Evolutionary conservation across 2,329 filamentous ascomycete genomes (phyloP).

Genomic region (Neonectria neomacrospora): DNA sequence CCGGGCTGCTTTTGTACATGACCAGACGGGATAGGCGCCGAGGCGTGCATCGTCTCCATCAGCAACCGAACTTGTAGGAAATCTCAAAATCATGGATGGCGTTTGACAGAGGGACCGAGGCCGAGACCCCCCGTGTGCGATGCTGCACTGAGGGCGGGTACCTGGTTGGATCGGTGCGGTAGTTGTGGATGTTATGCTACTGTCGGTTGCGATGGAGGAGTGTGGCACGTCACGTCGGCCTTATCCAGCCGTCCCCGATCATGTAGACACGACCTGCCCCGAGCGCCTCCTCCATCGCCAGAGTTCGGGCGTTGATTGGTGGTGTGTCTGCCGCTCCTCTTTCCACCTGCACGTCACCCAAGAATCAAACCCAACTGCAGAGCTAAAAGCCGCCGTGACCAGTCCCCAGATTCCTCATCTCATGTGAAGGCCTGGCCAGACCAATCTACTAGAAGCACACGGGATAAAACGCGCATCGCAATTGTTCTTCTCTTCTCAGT

Average conservation of each 20-base stretch:
- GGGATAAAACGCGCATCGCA: neutral
- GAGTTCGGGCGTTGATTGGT: conserved; percentile 37
- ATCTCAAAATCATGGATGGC: conserved; percentile 11
- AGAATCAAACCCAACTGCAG: conserved; percentile 22
- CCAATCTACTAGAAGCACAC: neutral
- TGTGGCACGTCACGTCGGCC: conserved; percentile 1
- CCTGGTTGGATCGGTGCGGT: neutral
- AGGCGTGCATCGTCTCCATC: conserved; percentile 13
- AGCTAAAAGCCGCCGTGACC: conserved; percentile 16
- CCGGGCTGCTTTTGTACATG: conserved; percentile 10
- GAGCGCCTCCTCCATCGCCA: conserved; percentile 34
- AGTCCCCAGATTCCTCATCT: conserved; percentile 20
- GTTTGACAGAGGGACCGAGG: conserved; percentile 10
- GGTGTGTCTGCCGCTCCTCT: conserved; percentile 26
- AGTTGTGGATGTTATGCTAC: neutral
- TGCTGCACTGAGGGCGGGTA: conserved; percentile 10
- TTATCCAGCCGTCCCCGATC: conserved; percentile 5
- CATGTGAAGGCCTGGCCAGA: conserved; percentile 1
- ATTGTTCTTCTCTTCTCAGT: neutral
- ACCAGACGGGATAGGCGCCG: conserved; percentile 18
- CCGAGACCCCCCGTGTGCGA: neutral
- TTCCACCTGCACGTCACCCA: conserved; percentile 37
- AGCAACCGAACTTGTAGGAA: conserved; percentile 5
- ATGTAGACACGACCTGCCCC: conserved; percentile 35
- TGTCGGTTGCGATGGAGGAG: neutral